Conservation (phyloP, 192 early-diverging fungal genomes). For the Piromyces sp. region DNA sequence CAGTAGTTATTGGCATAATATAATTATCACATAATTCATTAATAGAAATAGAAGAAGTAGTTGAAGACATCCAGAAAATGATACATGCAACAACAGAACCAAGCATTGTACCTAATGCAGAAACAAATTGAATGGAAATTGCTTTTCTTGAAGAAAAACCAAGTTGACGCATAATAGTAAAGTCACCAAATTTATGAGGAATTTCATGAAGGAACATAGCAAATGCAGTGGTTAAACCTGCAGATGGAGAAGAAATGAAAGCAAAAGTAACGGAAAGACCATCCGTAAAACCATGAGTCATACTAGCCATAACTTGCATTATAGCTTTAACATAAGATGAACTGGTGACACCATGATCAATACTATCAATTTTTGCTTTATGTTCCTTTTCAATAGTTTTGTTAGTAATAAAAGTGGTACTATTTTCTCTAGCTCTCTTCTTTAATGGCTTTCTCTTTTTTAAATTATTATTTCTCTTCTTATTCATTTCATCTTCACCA, state of each 20-base stretch:
- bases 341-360: conserved; percentile 5
- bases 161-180: conserved; percentile 67
- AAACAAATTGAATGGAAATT: conserved; percentile 59
- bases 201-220: conserved; percentile 82
- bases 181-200: conserved; percentile 76
- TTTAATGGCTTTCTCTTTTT: conserved; percentile 17
- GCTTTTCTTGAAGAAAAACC: conserved; percentile 59
- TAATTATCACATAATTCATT: conserved; percentile 50
- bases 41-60: conserved; percentile 14
- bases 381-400: neutral
- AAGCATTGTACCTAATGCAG: conserved; percentile 61
- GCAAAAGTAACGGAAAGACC: conserved; percentile 69
- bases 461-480: conserved; percentile 4
- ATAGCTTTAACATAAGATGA: conserved; percentile 36
- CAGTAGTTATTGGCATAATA: conserved; percentile 75
- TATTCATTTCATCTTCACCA: conserved; percentile 5
- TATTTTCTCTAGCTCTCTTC: conserved; percentile 1
- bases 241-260: conserved; percentile 60
- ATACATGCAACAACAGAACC: conserved; percentile 59
- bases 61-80: conserved; percentile 47
- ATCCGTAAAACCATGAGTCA: conserved; percentile 73
- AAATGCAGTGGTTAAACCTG: conserved; percentile 67
- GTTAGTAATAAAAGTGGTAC: conserved; percentile 5
- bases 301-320: conserved; percentile 63
- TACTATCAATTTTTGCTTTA: neutral